Evolutionary conservation across 768 basidiomycete genomes (phyloP), one percentile per base, ranked within the genome.

Genomic region (Termitomyces sp.): DNA sequence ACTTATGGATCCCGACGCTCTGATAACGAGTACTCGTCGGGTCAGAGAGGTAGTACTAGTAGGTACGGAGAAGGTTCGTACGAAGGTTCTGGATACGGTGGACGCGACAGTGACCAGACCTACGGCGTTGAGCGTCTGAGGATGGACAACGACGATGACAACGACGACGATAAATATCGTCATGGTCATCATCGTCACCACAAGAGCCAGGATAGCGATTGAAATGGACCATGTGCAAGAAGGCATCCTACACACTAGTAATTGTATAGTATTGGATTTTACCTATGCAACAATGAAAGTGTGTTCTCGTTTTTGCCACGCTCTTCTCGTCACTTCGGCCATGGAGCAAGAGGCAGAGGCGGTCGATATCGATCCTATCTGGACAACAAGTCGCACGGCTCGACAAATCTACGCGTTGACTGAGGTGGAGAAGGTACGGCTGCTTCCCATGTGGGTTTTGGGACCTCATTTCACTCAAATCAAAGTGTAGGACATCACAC

Each of bases 371-470:
- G 89, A 92, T 73, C 85, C 88, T 7, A 87, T 91, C 56, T 92
- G 89, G 89, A 82, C 81, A 4, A 87, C 87, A 23, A 91, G 89
- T 62, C 81, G 87, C 21, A 92, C 90, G 34, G 87, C 89, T 34
- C 78, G 87, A 55, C 90, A 92, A 68, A 92, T 92, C 60, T 88
- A 85, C 67, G 87, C 86, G 4, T 81, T 92, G 9, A 85, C 87
- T 23, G 84, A 86, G 68, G 90, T 92, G 42, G 90, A 92, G 68
- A 90, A 90, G 78, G 90, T 87, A 41, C 46, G 70, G 16, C 21
- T 12, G 7, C 50, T 17, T 32, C 14, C 48, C 50, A 14, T 46
- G 34, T 27, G 44, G 47, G 53, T 23, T 10, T 19, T 27, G 34
- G 23, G 27, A 16, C 11, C 11, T 31, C 14, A 9, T 23, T 23